Evolutionary conservation across 306 rosid species (phyloP).

Genomic region (Styphnolobium japonicum): DNA sequence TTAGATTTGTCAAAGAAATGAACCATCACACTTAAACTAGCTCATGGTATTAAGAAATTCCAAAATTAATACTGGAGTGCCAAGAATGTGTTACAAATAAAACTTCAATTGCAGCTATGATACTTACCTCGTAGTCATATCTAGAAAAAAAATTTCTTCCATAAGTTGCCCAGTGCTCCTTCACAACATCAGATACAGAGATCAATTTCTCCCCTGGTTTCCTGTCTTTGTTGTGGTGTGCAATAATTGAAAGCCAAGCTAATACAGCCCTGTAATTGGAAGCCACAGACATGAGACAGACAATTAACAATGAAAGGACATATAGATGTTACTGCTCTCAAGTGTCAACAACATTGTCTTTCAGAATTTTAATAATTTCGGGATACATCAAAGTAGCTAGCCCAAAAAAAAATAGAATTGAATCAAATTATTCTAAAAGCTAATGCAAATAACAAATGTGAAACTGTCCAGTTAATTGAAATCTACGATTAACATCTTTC

Average conservation of each 20-base stretch:
- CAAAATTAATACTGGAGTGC: neutral
- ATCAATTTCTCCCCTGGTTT: slow-evolving; percentile 74
- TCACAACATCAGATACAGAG: slow-evolving; percentile 81
- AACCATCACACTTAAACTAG: slow-evolving; percentile 16
- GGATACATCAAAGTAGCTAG: neutral
- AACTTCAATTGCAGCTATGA: slow-evolving; percentile 3
- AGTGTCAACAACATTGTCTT: neutral
- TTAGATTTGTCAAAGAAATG: slow-evolving; percentile 15
- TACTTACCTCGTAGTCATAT: slow-evolving; percentile 86
- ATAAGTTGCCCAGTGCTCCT: slow-evolving; percentile 86
- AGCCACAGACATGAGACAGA: slow-evolving; percentile 19
- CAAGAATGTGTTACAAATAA: neutral
- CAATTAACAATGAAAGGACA: neutral
- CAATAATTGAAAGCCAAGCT: slow-evolving; percentile 96
- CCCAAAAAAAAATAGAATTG: neutral
- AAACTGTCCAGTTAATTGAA: neutral
- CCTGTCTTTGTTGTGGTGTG: slow-evolving; percentile 81
- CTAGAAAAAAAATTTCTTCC: slow-evolving; percentile 96
- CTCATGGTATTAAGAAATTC: neutral
- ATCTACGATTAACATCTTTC: no score
- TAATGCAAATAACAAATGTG: neutral
- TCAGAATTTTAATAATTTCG: neutral
- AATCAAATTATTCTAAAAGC: neutral
- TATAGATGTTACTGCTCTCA: neutral
- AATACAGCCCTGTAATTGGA: slow-evolving; percentile 79